Base-by-base conservation (phyloP, 73 alveolate genomes). In the Tetrahymena thermophila region DNA sequence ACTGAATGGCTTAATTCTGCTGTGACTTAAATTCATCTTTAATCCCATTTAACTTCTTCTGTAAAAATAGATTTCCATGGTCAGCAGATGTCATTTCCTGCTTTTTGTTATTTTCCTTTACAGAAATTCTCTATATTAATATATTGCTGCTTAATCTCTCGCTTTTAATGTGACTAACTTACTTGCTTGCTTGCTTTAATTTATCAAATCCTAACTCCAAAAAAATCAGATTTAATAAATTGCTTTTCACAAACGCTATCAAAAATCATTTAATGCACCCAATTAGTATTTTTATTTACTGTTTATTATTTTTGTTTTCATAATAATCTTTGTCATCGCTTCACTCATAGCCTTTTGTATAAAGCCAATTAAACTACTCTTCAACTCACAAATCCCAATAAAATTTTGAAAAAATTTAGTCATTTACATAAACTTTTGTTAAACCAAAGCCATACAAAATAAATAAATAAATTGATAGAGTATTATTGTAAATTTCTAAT, bases 61-160 rank as follows among this genome's bases (percentile, higher is more conserved):
- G 37, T 28, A 71, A 71, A 31, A 71, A 71, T 71, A 71, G 89
- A 71, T 71, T 71, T 28, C 89, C 89, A 31, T 71, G 89, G 37
- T 71, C 89, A 28, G 89, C 89, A 71, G 89, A 71, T 71, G 89
- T 71, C 89, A 71, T 71, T 71, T 71, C 89, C 89, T 71, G 83
- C 83, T 50, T 50, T 50, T 50, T 50, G 11, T 71, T 71, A 71
- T 23, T 71, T 71, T 71, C 31, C 35, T 71, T 71, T 71, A n/a
- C 35, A 71, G 89, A 28, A 28, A 31, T 40, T 28, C 21, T 71
- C 40, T 28, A 25, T 23, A 9, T 19, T 28, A 71, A 28, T 71
- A 21, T 71, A 31, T 71, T 71, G 35, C 37, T 71, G 38, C 37
- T 71, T n/a, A n/a, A 28, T 71, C 89, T 71, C 89, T 31, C 23